phyloP scores from a whole-genome alignment of 129 eudicot genomes.

The Pulicaria dysenterica region DNA sequence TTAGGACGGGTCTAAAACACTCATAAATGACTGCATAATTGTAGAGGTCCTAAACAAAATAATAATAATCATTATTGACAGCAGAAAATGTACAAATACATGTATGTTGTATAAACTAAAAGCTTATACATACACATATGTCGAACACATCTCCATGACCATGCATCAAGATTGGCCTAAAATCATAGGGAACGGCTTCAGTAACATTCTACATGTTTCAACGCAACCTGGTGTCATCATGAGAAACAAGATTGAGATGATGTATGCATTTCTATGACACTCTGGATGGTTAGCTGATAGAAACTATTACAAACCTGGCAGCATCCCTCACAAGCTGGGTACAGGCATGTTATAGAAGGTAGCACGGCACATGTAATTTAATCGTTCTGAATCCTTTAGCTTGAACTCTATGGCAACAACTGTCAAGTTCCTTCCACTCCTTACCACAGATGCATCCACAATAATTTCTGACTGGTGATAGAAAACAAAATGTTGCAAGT shows the following conservation, averaged over 20 bases:
- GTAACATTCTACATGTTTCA: no score
- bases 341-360: conserved; percentile 79
- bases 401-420: conserved; percentile 65
- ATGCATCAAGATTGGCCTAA: conserved; percentile 18
- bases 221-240: no score
- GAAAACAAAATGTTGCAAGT: neutral
- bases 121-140: neutral
- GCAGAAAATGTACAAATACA: neutral
- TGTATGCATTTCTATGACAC: no score
- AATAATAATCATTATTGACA: neutral
- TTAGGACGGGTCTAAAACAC: no score
- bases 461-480: conserved; percentile 56
- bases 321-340: conserved; percentile 51
- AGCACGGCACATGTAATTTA: conserved; percentile 64
- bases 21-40: no score
- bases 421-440: conserved; percentile 86
- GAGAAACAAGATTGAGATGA: no score
- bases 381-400: conserved; percentile 51
- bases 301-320: neutral
- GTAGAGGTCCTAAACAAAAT: no score
- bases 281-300: conserved; percentile 6
- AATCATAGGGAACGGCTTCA: neutral
- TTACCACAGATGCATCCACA: conserved; percentile 68
- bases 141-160: conserved; percentile 9
- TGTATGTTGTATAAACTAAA: neutral